A percentile compares a stretch with the other conserved stretches of the same genome.
Conservation (phyloP, 2,329 filamentous ascomycete genomes). For the Colletotrichum viniferum region DNA sequence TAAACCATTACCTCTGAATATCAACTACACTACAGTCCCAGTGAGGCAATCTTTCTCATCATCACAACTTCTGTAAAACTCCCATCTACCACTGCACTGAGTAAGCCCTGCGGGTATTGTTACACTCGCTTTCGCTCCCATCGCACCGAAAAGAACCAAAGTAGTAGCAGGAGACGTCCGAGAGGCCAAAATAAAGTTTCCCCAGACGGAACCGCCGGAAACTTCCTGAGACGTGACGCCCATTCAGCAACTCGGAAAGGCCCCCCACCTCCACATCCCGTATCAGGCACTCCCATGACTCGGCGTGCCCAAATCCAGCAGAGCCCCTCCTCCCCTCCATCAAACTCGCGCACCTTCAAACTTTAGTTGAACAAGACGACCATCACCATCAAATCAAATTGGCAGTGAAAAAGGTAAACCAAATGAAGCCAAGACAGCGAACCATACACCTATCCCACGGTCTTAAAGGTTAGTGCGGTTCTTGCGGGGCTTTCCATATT, state of each 20-base stretch:
- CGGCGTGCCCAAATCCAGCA: not conserved
- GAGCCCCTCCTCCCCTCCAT: not conserved
- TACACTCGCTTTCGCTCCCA: not conserved
- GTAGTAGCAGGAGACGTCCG: not conserved
- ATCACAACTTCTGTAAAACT: not conserved
- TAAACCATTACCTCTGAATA: not conserved
- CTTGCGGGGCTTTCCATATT: too few species aligned
- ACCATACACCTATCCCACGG: too few species aligned
- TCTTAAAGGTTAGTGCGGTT: too few species aligned
- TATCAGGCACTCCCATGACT: not conserved
- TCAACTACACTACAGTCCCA: not conserved
- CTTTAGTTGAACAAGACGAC: not conserved
- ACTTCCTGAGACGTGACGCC: not conserved
- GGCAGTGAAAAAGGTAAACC: not conserved
- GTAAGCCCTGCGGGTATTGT: not conserved
- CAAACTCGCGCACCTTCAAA: not conserved
- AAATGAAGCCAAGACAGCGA: not conserved
- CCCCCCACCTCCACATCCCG: not conserved
- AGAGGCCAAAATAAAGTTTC: not conserved
- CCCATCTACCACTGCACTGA: rapidly evolving
- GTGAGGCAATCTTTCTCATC: not conserved
- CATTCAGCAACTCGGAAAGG: not conserved
- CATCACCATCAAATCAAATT: not conserved
- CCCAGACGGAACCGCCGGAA: not conserved
- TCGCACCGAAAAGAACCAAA: not conserved